A percentile compares a stretch with the other conserved stretches of the same genome.
phyloP scores from a whole-genome alignment of 2,329 filamentous ascomycete species.

The Talaromyces sp. region DNA sequence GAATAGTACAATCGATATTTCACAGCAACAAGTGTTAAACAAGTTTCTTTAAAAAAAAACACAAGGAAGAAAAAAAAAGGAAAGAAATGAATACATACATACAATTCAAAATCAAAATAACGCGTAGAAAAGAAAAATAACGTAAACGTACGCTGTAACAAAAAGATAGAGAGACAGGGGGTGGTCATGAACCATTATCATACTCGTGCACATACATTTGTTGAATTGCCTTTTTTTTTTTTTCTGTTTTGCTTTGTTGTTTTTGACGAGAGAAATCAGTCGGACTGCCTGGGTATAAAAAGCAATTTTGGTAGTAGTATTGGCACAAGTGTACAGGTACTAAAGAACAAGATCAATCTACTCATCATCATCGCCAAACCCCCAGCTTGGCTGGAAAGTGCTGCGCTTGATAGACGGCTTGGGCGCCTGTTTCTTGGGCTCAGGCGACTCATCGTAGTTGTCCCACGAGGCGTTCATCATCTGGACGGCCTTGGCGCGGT shows the following conservation, averaged over 20 bases:
- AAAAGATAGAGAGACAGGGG: not conserved
- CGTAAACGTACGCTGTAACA: not conserved
- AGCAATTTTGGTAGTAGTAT: not conserved
- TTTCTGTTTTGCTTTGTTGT: not conserved
- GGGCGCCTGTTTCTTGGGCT: slow-evolving; percentile 21
- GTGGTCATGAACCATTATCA: not conserved
- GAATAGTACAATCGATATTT: not conserved
- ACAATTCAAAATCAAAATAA: not conserved
- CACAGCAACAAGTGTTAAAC: not conserved
- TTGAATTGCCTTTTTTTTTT: not conserved
- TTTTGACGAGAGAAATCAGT: not conserved
- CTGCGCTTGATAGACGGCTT: slow-evolving; percentile 18
- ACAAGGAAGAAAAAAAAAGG: not conserved
- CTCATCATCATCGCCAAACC: slow-evolving; percentile 32
- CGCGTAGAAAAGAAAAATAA: not conserved
- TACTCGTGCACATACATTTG: not conserved
- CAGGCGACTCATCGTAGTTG: slow-evolving; percentile 32
- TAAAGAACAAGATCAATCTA: not conserved
- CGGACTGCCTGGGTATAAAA: not conserved
- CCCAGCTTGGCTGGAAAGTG: slow-evolving; percentile 37
- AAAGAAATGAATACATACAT: not conserved
- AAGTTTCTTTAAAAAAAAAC: not conserved
- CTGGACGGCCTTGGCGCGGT: slow-evolving; percentile 65
- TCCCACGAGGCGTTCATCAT: slow-evolving; percentile 63
- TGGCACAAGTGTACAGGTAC: not conserved